Conservation (phyloP, 176 grass and related monocot genomes). For the Cocos nucifera region DNA sequence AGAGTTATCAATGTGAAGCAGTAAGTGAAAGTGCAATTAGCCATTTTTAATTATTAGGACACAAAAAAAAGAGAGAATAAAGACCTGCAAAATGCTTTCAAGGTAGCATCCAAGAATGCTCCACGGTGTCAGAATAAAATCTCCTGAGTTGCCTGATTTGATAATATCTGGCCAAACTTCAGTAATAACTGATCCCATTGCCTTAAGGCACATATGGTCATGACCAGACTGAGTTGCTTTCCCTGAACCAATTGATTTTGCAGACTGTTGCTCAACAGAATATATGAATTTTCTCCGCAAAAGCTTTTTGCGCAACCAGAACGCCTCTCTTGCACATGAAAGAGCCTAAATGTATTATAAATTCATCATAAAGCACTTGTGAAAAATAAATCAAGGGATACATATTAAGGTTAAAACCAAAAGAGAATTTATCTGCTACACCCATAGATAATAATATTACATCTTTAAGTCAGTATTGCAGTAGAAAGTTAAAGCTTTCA, state of each 20-base stretch:
- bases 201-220: slow-evolving; percentile 41
- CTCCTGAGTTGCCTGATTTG: slow-evolving; percentile 23
- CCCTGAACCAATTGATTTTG: slow-evolving; percentile 9
- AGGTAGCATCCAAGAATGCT: slow-evolving; percentile 70
- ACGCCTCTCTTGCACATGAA: slow-evolving; percentile 56
- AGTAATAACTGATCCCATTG: slow-evolving; percentile 33
- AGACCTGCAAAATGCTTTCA: slow-evolving; percentile 97
- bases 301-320: slow-evolving; percentile 53
- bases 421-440: no score
- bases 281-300: slow-evolving; percentile 64
- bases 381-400: no score
- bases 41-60: background rate
- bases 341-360: slow-evolving; percentile 38
- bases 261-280: slow-evolving; percentile 7
- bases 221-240: slow-evolving; percentile 9
- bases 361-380: no score
- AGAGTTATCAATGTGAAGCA: no score
- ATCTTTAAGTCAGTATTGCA: no score
- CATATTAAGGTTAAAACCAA: no score
- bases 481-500: no score
- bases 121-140: slow-evolving; percentile 71
- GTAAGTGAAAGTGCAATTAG: background rate
- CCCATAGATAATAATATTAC: no score
- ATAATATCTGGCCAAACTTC: slow-evolving; percentile 56
- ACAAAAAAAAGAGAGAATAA: background rate